Percentiles rank a stretch among this genome's conserved stretches.
Conservation (phyloP, 257 asterid species). For the Petunia axillaris region DNA sequence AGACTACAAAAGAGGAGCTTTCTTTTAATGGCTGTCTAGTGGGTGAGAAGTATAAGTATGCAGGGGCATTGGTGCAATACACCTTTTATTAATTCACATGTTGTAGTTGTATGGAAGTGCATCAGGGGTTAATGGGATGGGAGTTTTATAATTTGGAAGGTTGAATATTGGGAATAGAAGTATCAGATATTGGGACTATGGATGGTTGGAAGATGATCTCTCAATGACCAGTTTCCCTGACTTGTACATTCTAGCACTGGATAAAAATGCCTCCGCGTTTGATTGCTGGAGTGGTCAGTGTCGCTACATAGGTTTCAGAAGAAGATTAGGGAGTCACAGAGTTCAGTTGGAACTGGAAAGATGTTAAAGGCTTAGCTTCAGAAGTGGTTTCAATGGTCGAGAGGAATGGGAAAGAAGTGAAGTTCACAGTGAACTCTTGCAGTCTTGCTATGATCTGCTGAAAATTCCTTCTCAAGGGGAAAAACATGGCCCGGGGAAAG, state of each 20-base stretch:
- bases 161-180: slow-evolving; percentile 1
- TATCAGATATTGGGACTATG: not conserved
- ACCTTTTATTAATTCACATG: not conserved
- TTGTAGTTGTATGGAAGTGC: not conserved
- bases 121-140: not conserved
- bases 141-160: not conserved
- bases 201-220: not conserved
- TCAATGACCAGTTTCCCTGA: not conserved
- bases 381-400: not conserved
- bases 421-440: not conserved
- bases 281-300: not conserved
- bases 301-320: not conserved
- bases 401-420: not conserved
- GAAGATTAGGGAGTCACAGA: not conserved
- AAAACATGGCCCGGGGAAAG: not conserved
- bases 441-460: too few species aligned
- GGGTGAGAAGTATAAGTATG: not conserved
- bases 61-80: not conserved
- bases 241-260: not conserved
- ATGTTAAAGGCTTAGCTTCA: not conserved
- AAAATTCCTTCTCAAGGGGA: too few species aligned
- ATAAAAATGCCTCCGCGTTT: not conserved
- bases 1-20: not conserved
- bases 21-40: not conserved
- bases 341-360: not conserved